Base-by-base conservation (phyloP, 2,329 filamentous ascomycete genomes). In the Chaetomium sp. region DNA sequence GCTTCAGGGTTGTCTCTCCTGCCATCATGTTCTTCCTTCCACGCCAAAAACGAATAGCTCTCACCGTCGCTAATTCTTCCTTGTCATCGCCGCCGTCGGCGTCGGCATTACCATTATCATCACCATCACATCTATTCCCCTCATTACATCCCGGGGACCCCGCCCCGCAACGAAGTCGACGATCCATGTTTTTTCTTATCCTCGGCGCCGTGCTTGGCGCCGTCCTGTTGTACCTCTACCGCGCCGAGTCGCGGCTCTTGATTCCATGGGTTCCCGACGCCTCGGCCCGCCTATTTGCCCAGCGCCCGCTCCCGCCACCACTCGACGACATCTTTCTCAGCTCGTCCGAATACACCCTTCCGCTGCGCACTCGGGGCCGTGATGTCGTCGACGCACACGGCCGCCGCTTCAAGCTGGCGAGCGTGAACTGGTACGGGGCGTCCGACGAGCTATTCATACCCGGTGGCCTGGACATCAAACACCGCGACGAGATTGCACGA, bases 341-440 rank as follows among this genome's bases (percentile, higher is more conserved):
- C 4, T 49, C 46, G 57, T 63, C 70, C 14, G 70, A 71, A 33
- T 85, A 80, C 68, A 66, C 70, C 46, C 74, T 86, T 44, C 84
- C 84, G 12, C 71, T 88, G 43, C 76, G 75, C 50, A 83, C 85
- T 1, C 68, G 70, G 34, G 84, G 85, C 5, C 77, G 84, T 44
- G 66, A 85, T 60, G 76, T 88, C 34, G 75, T 87, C 52, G 84
- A 87, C 69, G 70, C 74, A 7, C 65, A 71, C 1, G 80, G 78
- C 41, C 73, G 76, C 35, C 77, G 82, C 35, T 81, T 84, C 69
- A 85, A 84, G 71, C 74, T 88, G 6, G 71, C 80, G 14, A 84
- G 80, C 19, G 74, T 87, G 65, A 88, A 88, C 70, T 88, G 85
- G 85, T 88, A 88, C 66, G 85, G 85, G 37, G 84, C 79, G 3